Conservation (phyloP, 2,329 filamentous ascomycete species). For the Colletotrichum sp. region DNA sequence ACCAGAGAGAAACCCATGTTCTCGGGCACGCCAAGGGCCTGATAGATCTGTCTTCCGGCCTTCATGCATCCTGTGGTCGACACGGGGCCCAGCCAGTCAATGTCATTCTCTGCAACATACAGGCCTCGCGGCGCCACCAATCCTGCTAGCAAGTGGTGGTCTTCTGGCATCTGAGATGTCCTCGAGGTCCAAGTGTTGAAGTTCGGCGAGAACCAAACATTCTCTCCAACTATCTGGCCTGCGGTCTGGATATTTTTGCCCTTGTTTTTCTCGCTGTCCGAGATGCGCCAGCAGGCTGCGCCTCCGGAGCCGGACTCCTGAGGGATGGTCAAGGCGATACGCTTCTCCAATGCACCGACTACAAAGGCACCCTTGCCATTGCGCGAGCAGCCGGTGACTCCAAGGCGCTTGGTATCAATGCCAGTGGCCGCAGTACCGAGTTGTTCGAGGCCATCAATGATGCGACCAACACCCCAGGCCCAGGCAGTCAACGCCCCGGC, state of each 20-base stretch:
- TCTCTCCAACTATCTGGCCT: constrained; percentile 62
- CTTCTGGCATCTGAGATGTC: constrained; percentile 54
- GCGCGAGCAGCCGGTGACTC: constrained; percentile 68
- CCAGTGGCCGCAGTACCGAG: constrained; percentile 45
- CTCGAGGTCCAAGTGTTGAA: constrained; percentile 58
- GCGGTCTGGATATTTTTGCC: constrained; percentile 67
- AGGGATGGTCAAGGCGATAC: constrained; percentile 65
- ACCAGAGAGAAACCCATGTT: constrained; percentile 64
- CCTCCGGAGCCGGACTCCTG: constrained; percentile 69
- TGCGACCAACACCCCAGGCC: constrained; percentile 67
- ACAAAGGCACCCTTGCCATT: constrained; percentile 70
- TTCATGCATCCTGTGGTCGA: constrained; percentile 64
- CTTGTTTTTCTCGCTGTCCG: constrained; percentile 51
- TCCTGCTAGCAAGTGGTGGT: constrained; percentile 64
- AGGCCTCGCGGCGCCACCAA: constrained; percentile 61
- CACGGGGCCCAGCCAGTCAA: constrained; percentile 63
- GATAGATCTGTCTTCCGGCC: constrained; percentile 57
- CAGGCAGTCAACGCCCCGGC: constrained; percentile 66
- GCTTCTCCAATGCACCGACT: constrained; percentile 62
- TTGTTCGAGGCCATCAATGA: constrained; percentile 65
- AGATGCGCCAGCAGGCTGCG: constrained; percentile 65
- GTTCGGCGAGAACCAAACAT: constrained; percentile 65
- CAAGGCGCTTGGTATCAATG: constrained; percentile 56
- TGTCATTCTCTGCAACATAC: constrained; percentile 62
- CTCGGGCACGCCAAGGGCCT: constrained; percentile 55